Evolutionary conservation across 2,329 filamentous ascomycete genomes (phyloP).

Genomic region (Thielaviopsis euricoi): DNA sequence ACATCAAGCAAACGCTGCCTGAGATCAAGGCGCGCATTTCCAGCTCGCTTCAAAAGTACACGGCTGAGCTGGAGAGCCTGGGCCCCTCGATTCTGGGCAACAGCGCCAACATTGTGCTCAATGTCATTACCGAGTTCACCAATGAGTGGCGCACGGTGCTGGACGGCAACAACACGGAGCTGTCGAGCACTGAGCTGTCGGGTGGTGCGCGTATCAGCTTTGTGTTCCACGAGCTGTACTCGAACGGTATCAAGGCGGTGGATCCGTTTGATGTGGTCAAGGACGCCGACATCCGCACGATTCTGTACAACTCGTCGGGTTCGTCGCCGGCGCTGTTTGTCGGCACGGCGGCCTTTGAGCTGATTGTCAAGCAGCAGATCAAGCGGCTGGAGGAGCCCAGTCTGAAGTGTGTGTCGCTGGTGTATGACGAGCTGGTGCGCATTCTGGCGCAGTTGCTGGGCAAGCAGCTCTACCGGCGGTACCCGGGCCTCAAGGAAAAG

Average conservation of each 20-base stretch:
- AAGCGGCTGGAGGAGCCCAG: conserved; percentile 91
- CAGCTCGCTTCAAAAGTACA: conserved; percentile 87
- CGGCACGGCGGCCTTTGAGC: conserved; percentile 91
- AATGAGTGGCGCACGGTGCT: conserved; percentile 94
- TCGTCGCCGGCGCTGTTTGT: conserved; percentile 94
- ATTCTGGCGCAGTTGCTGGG: conserved; percentile 79
- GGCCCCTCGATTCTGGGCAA: conserved; percentile 94
- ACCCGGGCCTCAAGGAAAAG: conserved; percentile 92
- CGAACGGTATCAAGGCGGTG: conserved; percentile 91
- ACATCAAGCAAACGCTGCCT: conserved; percentile 97
- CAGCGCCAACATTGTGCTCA: conserved; percentile 88
- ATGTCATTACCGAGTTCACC: conserved; percentile 97
- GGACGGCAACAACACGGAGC: conserved; percentile 90
- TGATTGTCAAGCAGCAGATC: conserved; percentile 98
- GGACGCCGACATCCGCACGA: conserved; percentile 91
- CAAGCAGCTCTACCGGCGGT: conserved; percentile 82
- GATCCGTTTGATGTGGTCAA: conserved; percentile 97
- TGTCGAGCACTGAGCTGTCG: conserved; percentile 86
- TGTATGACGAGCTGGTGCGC: conserved; percentile 93
- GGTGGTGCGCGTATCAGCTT: conserved; percentile 97
- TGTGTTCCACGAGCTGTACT: conserved; percentile 96
- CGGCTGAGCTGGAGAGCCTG: conserved; percentile 60
- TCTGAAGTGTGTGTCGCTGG: conserved; percentile 89
- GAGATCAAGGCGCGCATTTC: conserved; percentile 96
- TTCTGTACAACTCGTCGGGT: conserved; percentile 97